These are phyloP conservation scores for Chaetomium tenue DNA, from an alignment of 495 filamentous ascomycete species.

Conservation along the genomic window DNA sequence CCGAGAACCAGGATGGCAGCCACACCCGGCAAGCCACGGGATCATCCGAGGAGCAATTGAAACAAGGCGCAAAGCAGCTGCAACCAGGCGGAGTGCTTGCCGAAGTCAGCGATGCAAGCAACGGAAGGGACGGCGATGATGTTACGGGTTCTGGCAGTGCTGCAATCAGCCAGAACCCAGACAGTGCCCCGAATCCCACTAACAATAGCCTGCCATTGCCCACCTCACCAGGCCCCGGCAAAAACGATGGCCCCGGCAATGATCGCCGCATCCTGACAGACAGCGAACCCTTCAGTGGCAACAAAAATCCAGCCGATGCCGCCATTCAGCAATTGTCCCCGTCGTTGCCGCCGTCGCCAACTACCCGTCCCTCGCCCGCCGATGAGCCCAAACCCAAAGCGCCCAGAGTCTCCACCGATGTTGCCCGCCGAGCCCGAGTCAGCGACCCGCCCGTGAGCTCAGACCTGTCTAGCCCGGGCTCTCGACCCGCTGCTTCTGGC, in stretches of 20 bases:
- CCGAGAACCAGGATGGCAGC: constrained; percentile 6
- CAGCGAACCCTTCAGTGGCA: constrained; percentile 24
- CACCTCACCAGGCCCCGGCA: constrained; percentile 2
- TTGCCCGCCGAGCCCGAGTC: constrained; percentile 22
- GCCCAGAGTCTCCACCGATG: constrained; percentile 17
- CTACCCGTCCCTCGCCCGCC: constrained; percentile 1
- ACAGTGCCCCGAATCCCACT: constrained; percentile 24
- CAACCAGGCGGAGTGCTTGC: not conserved
- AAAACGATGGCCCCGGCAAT: constrained; percentile 11
- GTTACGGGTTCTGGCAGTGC: not conserved
- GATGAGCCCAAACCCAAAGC: constrained; percentile 11
- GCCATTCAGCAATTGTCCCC: not conserved
- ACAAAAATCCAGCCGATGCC: constrained; percentile 17
- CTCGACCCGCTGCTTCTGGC: constrained; percentile 1
- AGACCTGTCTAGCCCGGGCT: constrained; percentile 12
- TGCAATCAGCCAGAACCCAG: not conserved
- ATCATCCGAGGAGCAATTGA: not conserved
- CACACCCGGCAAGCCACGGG: constrained; percentile 11
- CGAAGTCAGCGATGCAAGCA: not conserved
- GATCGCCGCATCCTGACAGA: constrained; percentile 24
- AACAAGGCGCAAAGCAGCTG: constrained; percentile 8
- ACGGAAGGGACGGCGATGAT: not conserved
- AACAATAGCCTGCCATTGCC: constrained; percentile 11
- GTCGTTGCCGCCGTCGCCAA: not conserved
- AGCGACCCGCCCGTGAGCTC: constrained; percentile 28